These are phyloP conservation scores for Trichophyton mentagrophytes DNA, from an alignment of 2,329 filamentous ascomycete species.

Conservation along the genomic window DNA sequence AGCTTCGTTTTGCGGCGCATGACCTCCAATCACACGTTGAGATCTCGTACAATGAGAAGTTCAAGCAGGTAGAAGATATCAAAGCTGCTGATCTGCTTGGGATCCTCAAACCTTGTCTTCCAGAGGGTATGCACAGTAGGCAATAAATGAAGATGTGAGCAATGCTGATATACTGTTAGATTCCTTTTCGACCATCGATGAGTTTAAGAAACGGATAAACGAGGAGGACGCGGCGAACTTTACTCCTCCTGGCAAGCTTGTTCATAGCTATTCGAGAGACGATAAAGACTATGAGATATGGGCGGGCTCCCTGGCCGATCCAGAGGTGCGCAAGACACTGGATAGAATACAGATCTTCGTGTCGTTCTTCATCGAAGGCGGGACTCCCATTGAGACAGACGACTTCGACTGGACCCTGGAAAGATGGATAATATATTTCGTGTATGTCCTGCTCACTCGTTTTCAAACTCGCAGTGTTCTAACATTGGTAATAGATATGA, in stretches of 20 bases:
- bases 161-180: conserved; percentile 33
- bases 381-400: conserved; percentile 60
- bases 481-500: conserved; percentile 39
- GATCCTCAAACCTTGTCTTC: conserved; percentile 53
- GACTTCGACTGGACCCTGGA: conserved; percentile 60
- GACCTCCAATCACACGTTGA: conserved; percentile 69
- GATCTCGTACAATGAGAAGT: conserved; percentile 59
- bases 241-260: conserved; percentile 62
- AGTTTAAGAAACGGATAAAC: conserved; percentile 50
- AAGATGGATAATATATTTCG: conserved; percentile 84
- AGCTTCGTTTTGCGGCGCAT: conserved; percentile 54
- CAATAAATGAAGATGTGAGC: background rate
- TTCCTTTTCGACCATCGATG: conserved; percentile 50
- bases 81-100: conserved; percentile 56
- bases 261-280: conserved; percentile 49
- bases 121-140: conserved; percentile 41
- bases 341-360: conserved; percentile 72
- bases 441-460: conserved; percentile 39
- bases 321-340: conserved; percentile 56
- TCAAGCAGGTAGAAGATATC: conserved; percentile 53
- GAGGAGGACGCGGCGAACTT: conserved; percentile 35
- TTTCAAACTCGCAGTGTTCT: background rate
- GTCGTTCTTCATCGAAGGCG: conserved; percentile 83
- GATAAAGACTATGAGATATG: conserved; percentile 69
- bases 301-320: conserved; percentile 61